Conservation (phyloP, 164 flowering plant genomes). For the Berberis vulgaris region DNA sequence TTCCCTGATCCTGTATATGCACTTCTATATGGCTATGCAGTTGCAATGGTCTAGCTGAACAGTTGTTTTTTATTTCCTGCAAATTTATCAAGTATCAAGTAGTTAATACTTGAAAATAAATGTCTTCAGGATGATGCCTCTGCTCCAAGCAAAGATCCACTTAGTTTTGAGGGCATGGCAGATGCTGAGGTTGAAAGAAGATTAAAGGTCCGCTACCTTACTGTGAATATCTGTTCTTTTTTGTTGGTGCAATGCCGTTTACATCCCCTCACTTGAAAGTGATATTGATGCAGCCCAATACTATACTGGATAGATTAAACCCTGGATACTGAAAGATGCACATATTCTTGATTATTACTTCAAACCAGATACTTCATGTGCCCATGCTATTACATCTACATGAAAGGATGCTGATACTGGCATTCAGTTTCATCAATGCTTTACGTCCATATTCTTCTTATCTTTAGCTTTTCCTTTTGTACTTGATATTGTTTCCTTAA, state of each 20-base stretch:
- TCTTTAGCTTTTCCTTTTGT: no score
- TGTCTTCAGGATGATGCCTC: slow-evolving; percentile 72
- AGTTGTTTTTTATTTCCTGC: background rate
- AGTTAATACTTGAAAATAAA: background rate
- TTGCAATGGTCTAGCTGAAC: background rate
- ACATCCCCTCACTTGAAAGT: background rate
- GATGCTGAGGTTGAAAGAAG: slow-evolving; percentile 83
- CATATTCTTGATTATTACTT: no score
- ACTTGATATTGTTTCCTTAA: no score
- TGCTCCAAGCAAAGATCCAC: slow-evolving; percentile 51
- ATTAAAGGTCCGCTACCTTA: slow-evolving; percentile 47
- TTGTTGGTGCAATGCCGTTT: background rate
- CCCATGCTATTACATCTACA: no score
- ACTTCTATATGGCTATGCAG: no score
- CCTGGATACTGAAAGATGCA: no score
- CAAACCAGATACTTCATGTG: no score
- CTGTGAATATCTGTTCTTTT: background rate
- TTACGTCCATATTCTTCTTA: no score
- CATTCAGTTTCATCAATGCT: no score
- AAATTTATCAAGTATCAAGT: background rate
- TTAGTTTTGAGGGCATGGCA: slow-evolving; percentile 75
- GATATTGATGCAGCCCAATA: background rate
- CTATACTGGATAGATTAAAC: no score
- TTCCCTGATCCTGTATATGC: no score
- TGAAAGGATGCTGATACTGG: no score